A percentile compares a stretch with the other conserved stretches of the same genome.
These are phyloP conservation scores for Coccomyxa subellipsoidea DNA, from an alignment of 163 green algal species.

Conservation along the genomic window DNA sequence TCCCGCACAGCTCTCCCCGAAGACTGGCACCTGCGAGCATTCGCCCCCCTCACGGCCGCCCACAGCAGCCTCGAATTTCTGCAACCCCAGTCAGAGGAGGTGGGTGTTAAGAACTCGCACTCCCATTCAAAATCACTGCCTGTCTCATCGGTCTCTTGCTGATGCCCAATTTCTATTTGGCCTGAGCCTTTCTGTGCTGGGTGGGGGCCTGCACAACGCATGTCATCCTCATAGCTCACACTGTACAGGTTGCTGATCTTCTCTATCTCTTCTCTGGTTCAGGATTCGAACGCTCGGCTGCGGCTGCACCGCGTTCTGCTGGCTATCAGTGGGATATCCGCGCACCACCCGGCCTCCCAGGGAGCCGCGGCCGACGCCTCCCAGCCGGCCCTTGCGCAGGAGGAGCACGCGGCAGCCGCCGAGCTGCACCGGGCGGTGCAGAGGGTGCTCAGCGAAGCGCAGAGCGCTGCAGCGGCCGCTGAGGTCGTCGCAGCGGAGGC, in stretches of 20 bases:
- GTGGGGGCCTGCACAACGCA: too few relatives aligned
- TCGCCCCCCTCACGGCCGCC: constrained; percentile 3
- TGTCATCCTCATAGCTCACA: neutral
- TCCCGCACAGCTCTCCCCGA: neutral
- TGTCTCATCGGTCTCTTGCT: too few relatives aligned
- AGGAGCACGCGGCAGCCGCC: neutral
- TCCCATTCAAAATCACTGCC: too few relatives aligned
- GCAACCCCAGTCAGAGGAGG: neutral
- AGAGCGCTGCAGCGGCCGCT: neutral
- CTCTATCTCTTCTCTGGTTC: too few relatives aligned
- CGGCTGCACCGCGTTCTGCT: neutral
- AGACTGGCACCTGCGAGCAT: constrained; percentile 13
- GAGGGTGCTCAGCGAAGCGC: neutral
- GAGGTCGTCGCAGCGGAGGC: neutral
- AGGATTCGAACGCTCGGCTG: neutral
- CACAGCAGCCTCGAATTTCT: neutral
- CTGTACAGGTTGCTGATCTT: too few relatives aligned
- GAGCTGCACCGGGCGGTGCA: neutral
- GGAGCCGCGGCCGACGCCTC: neutral
- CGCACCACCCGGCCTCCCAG: neutral
- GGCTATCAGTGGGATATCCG: neutral
- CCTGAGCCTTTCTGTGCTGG: too few relatives aligned
- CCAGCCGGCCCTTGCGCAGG: neutral
- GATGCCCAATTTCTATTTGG: too few relatives aligned
- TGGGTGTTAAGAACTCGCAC: too few relatives aligned